Evolutionary conservation across 257 asterid species (phyloP).

Genomic region (Solanum virginianum): DNA sequence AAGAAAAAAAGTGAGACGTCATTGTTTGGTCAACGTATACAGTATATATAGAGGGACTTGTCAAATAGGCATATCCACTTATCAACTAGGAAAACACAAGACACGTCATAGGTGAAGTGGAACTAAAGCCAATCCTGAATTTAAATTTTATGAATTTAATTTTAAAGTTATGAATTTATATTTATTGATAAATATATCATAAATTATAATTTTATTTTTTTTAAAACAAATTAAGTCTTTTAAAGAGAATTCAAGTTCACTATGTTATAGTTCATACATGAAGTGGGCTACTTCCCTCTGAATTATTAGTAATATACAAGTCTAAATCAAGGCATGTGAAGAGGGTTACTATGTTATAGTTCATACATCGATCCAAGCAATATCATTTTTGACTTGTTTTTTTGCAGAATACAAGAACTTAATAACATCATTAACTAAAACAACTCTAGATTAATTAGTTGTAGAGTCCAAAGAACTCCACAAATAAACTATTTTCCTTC

Average conservation of each 20-base stretch:
- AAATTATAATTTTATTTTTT: background rate
- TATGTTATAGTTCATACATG: no score
- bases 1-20: background rate
- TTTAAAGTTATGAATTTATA: no score
- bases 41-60: background rate
- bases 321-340: background rate
- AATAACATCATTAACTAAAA: background rate
- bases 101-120: background rate
- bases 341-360: background rate
- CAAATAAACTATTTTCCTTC: no score
- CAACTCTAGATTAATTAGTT: background rate
- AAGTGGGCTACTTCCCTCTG: background rate
- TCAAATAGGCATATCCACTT: background rate
- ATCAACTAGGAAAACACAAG: background rate
- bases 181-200: background rate
- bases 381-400: background rate
- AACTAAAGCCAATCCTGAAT: rapidly evolving
- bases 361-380: no score
- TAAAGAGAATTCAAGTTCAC: no score
- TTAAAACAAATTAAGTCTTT: no score
- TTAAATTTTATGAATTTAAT: no score
- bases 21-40: background rate
- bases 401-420: background rate
- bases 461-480: background rate
- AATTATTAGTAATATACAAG: background rate